phyloP scores from a whole-genome alignment of 169 alveolate genomes.

The Plasmodium gaboni region DNA sequence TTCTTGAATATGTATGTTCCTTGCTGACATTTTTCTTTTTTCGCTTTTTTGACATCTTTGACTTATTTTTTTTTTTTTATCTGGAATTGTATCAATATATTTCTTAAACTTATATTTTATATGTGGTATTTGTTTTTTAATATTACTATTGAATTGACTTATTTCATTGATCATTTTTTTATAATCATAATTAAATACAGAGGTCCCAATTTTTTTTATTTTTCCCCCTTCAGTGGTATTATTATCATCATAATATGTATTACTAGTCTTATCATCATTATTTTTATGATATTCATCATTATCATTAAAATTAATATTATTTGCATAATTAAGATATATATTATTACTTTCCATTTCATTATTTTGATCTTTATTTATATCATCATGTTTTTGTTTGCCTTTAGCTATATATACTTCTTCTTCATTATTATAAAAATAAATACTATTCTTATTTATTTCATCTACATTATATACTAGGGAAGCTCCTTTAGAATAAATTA shows the following conservation, averaged over 20 bases:
- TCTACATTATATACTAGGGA: constrained; percentile 53
- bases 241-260: background rate
- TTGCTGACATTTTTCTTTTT: too few species aligned
- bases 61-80: constrained; percentile 7
- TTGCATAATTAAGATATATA: constrained; percentile 52
- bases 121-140: constrained; percentile 59
- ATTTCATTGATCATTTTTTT: constrained; percentile 35
- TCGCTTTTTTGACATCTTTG: background rate
- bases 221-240: constrained; percentile 3
- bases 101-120: constrained; percentile 59
- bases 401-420: constrained; percentile 8
- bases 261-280: background rate
- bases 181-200: constrained; percentile 48
- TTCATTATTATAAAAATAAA: constrained; percentile 49
- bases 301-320: constrained; percentile 62
- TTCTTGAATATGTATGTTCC: too few species aligned
- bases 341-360: constrained; percentile 26
- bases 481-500: constrained; percentile 54
- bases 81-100: constrained; percentile 16
- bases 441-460: constrained; percentile 60
- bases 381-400: constrained; percentile 28
- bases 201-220: constrained; percentile 38
- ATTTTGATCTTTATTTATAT: constrained; percentile 19
- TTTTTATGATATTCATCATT: background rate
- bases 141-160: constrained; percentile 21